A percentile compares a stretch with the other conserved stretches of the same genome.
phyloP scores from a whole-genome alignment of 1,139 yeast genomes.

The Lodderomyces pseudojiufengensis region DNA sequence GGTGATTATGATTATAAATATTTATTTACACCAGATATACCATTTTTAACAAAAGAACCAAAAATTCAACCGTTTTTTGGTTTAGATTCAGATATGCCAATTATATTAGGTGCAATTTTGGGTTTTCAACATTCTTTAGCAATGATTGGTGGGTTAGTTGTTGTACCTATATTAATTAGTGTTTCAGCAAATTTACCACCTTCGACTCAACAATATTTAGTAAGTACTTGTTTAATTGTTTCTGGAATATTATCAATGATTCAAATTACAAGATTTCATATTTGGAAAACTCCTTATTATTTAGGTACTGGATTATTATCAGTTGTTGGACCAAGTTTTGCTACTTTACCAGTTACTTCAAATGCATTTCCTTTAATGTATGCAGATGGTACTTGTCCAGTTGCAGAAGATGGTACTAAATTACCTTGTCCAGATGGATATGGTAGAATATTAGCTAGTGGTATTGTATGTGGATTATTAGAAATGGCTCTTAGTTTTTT shows the following conservation, averaged over 20 bases:
- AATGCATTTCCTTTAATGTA: slow-evolving; percentile 82
- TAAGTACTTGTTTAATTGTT: slow-evolving; percentile 70
- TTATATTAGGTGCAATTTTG: slow-evolving; percentile 65
- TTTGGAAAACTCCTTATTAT: slow-evolving; percentile 67
- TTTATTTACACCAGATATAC: slow-evolving; percentile 73
- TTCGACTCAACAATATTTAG: slow-evolving; percentile 61
- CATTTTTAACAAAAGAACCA: slow-evolving; percentile 51
- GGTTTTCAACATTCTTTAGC: slow-evolving; percentile 88
- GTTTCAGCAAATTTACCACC: slow-evolving; percentile 53
- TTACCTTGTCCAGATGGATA: slow-evolving; percentile 87
- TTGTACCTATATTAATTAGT: slow-evolving; percentile 76
- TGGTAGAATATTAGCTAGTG: slow-evolving; percentile 80
- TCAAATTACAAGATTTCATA: slow-evolving; percentile 79
- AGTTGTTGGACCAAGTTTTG: slow-evolving; percentile 87
- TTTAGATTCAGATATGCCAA: slow-evolving; percentile 72
- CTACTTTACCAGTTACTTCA: slow-evolving; percentile 75
- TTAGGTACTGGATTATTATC: slow-evolving; percentile 85
- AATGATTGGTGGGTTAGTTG: slow-evolving; percentile 91
- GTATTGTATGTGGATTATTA: slow-evolving; percentile 69
- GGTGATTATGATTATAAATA: slow-evolving; percentile 83
- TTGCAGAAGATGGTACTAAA: slow-evolving; percentile 54
- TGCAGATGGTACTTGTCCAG: slow-evolving; percentile 62
- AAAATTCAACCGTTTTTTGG: slow-evolving; percentile 66
- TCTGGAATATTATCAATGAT: slow-evolving; percentile 70
- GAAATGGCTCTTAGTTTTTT: slow-evolving; percentile 70